Base-by-base conservation (phyloP, 2,329 filamentous ascomycete species). In the Monosporascus sp. region DNA sequence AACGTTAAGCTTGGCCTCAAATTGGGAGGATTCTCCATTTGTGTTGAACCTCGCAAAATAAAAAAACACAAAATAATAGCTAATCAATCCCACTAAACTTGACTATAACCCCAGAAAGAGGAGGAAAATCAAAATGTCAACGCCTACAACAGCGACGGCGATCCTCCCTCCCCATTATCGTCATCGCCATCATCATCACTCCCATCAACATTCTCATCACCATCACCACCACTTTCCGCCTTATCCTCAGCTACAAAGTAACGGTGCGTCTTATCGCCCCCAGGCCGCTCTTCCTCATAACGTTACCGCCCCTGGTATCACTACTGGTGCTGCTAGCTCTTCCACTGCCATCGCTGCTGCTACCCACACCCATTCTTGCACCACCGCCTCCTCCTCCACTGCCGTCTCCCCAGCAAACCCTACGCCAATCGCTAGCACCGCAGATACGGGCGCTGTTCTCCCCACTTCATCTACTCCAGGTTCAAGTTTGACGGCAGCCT, bases 131-230 rank as follows among this genome's bases (percentile, higher is more conserved):
- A 70, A 59, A 70, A 92, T 93, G 89, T 92, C 89, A 78, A 91
- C 88, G 63, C 88, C 89, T 62, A 90, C 88, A 58, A 88, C 86
- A 66, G 86, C 86, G 65, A 88, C 86, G 70, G 85, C 85, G 66
- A 87, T 85, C 62, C 78, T 89, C 67, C 85, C 85, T 68, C 82
- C 81, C 65, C 85, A 86, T 71, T 82, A 85, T 72, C 79, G 81
- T 62, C 75, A 78, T 63, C 78, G 79, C 65, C 78, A 80, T 68
- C 78, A 78, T 56, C 76, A 77, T 59, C 80, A 82, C 73, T 81
- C 81, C 57, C 83, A 83, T 74, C 83, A 82, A 57, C 82, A 81
- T 66, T 81, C 83, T 37, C 53, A 57, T 45, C 43, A 83, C 74
- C 83, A 82, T 58, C 82, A 81, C 66, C 81, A 84, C 31, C 55